Percentiles rank a stretch among this genome's conserved stretches.
Conservation (phyloP, 2,329 filamentous ascomycete species). For the Talaromyces marneffei region DNA sequence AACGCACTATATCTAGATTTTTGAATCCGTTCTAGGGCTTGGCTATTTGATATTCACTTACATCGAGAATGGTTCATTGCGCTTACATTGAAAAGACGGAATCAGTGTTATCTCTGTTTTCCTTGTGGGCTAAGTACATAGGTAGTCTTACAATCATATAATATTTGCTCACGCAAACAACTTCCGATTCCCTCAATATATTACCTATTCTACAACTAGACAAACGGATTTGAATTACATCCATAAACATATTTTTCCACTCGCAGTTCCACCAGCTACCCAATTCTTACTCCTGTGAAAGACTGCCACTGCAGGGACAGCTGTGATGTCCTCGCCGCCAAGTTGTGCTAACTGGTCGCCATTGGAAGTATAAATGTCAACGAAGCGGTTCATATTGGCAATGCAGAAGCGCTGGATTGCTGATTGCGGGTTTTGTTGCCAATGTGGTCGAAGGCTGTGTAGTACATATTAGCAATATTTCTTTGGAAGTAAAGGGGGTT, state of each 20-base stretch:
- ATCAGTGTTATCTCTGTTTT: not conserved
- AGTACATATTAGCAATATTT: not conserved
- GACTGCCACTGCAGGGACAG: conserved; percentile 85
- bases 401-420: conserved; percentile 83
- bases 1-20: not conserved
- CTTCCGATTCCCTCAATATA: not conserved
- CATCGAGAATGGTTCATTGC: not conserved
- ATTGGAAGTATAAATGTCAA: conserved; percentile 77
- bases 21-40: not conserved
- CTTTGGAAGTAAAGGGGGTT: not conserved
- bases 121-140: not conserved
- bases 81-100: conserved; percentile 1
- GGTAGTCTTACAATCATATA: not conserved
- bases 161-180: not conserved
- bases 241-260: conserved; percentile 90
- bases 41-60: not conserved
- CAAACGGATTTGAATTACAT: conserved; percentile 46
- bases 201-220: not conserved
- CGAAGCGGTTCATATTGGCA: conserved; percentile 96
- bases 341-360: conserved; percentile 87
- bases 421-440: conserved; percentile 74
- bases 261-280: conserved; percentile 87
- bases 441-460: conserved; percentile 68
- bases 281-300: conserved; percentile 85
- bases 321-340: conserved; percentile 83